Conservation (phyloP, 2,329 filamentous ascomycete species). For the Ophiostoma sp. region DNA sequence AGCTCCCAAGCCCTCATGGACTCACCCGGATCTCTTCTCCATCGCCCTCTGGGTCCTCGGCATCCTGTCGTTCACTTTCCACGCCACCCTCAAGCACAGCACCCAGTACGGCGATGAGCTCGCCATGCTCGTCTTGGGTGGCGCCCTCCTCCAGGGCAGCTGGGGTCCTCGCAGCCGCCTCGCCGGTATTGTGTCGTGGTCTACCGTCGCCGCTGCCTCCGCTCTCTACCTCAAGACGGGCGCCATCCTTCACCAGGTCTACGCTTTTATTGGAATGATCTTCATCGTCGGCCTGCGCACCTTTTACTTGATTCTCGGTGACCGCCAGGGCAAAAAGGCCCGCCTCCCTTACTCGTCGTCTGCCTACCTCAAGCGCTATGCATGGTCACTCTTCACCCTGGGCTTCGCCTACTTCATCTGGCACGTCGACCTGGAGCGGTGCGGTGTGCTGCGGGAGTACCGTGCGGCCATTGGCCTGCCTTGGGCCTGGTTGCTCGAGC, state of each 20-base stretch:
- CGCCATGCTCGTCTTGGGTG: conserved; percentile 58
- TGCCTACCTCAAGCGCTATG: neutral
- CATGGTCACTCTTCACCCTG: conserved; percentile 7
- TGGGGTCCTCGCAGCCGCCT: conserved; percentile 46
- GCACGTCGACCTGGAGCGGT: conserved; percentile 58
- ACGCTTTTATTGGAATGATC: conserved; percentile 41
- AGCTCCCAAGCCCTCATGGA: conserved; percentile 20
- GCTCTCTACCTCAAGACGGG: conserved; percentile 46
- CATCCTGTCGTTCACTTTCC: conserved; percentile 46
- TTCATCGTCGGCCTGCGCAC: conserved; percentile 38
- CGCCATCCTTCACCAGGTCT: conserved; percentile 47
- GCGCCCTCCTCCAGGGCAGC: conserved; percentile 53
- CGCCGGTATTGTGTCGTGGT: conserved; percentile 40
- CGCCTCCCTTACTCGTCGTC: neutral
- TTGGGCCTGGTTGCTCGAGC: conserved; percentile 56
- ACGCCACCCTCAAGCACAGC: conserved; percentile 46
- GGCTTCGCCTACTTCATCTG: conserved; percentile 52
- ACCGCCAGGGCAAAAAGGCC: neutral
- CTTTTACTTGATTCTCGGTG: conserved; percentile 40
- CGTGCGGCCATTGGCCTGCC: conserved; percentile 53
- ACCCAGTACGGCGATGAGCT: conserved; percentile 56
- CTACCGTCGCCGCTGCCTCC: conserved; percentile 44
- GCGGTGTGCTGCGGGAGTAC: conserved; percentile 46
- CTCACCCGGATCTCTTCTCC: conserved; percentile 44
- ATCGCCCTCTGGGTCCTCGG: conserved; percentile 45